Evolutionary conservation across 1,284 basidiomycete species (phyloP).

Genomic region (Exobasidium cylindrosporum): DNA sequence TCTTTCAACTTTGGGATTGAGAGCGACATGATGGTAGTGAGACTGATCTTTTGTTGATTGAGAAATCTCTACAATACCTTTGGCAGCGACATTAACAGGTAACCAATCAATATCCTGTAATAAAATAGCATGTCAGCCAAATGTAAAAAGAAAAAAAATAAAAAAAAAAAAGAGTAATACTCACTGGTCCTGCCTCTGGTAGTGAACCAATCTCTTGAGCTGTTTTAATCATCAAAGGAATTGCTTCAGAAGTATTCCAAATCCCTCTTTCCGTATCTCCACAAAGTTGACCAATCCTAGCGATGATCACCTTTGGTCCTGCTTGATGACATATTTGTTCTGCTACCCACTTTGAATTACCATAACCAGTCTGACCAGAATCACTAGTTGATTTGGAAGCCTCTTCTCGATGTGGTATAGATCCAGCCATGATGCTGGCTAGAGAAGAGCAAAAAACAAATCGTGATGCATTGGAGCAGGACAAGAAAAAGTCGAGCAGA

Average conservation of each 20-base stretch:
- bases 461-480: conserved; percentile 56
- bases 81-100: conserved; percentile 63
- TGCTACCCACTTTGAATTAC: conserved; percentile 64
- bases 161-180: conserved; percentile 4
- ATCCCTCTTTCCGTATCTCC: conserved; percentile 62
- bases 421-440: conserved; percentile 52
- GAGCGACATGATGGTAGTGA: conserved; percentile 16
- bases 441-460: conserved; percentile 65
- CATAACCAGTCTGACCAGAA: conserved; percentile 63
- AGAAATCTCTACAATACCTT: conserved; percentile 61
- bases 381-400: conserved; percentile 43
- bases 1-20: conserved; percentile 18
- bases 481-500: conserved; percentile 61
- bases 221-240: conserved; percentile 57
- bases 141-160: background rate
- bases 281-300: conserved; percentile 61
- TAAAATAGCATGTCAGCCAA: no score
- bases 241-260: conserved; percentile 66
- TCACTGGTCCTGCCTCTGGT: conserved; percentile 58
- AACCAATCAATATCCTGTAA: conserved; percentile 61
- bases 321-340: conserved; percentile 60
- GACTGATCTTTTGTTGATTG: background rate
- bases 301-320: conserved; percentile 10
- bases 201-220: conserved; percentile 59
- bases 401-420: conserved; percentile 55